Evolutionary conservation across 1,139 yeast species (phyloP).

Genomic region (Petasospora fabianii): DNA sequence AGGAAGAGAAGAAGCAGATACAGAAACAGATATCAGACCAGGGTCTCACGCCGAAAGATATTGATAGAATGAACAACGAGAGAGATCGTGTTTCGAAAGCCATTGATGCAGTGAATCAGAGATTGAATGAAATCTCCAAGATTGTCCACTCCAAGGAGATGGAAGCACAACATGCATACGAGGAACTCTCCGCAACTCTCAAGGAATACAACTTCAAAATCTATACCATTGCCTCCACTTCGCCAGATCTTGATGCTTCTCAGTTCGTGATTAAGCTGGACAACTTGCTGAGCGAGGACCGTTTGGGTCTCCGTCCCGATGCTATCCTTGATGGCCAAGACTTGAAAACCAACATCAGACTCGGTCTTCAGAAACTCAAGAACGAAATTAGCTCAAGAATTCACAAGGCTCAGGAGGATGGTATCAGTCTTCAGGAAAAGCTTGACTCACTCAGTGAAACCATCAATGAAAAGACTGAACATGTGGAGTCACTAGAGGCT

Average conservation of each 20-base stretch:
- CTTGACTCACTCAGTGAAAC: constrained; percentile 54
- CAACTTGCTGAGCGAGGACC: constrained; percentile 27
- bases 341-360: constrained; percentile 22
- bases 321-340: constrained; percentile 36
- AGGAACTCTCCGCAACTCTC: constrained; percentile 47
- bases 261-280: constrained; percentile 39
- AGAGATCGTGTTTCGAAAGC: constrained; percentile 54
- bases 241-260: constrained; percentile 29
- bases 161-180: constrained; percentile 45
- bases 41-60: constrained; percentile 59
- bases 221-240: constrained; percentile 39
- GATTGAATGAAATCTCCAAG: constrained; percentile 25
- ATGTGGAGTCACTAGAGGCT: constrained; percentile 57
- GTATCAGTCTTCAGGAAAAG: constrained; percentile 54
- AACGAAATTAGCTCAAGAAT: constrained; percentile 45
- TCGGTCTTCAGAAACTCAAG: constrained; percentile 41
- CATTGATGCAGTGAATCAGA: constrained; percentile 48
- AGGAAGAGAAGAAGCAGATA: constrained; percentile 43
- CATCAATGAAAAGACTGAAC: constrained; percentile 53
- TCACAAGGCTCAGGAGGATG: constrained; percentile 57
- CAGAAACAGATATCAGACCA: constrained; percentile 47
- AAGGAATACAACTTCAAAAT: constrained; percentile 55
- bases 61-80: constrained; percentile 60
- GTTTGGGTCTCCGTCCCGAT: constrained; percentile 41
- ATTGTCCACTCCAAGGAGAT: constrained; percentile 44